phyloP scores from a whole-genome alignment of 495 filamentous ascomycete genomes.

The Letharia lupina region DNA sequence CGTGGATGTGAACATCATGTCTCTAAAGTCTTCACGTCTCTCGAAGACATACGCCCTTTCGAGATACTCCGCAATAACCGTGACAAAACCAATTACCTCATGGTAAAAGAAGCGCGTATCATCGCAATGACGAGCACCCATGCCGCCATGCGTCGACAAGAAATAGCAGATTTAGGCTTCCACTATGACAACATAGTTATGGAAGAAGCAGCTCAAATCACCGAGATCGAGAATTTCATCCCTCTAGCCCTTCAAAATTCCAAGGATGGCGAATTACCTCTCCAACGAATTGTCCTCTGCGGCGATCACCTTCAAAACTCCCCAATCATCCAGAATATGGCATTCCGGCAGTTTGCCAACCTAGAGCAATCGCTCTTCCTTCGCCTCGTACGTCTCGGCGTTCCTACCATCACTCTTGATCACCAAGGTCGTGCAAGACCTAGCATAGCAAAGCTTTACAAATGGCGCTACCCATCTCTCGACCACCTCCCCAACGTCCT shows the following conservation, averaged over 20 bases:
- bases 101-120: conserved; percentile 89
- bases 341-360: conserved; percentile 93
- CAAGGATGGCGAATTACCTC: conserved; percentile 58
- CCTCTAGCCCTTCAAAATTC: conserved; percentile 82
- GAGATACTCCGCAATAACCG: conserved; percentile 81
- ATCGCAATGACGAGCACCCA: conserved; percentile 98
- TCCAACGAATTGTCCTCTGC: conserved; percentile 85
- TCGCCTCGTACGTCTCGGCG: conserved; percentile 78
- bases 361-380: conserved; percentile 93
- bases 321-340: conserved; percentile 88
- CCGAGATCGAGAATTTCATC: conserved; percentile 95
- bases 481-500: conserved; percentile 70
- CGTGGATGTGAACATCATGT: conserved; percentile 87
- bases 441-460: conserved; percentile 80
- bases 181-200: conserved; percentile 97
- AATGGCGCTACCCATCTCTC: conserved; percentile 83
- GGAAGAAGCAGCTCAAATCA: conserved; percentile 98
- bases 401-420: conserved; percentile 82
- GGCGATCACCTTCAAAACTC: conserved; percentile 97
- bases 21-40: conserved; percentile 80
- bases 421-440: conserved; percentile 85
- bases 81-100: conserved; percentile 90
- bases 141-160: conserved; percentile 90
- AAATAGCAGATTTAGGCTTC: conserved; percentile 87
- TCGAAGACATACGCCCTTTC: conserved; percentile 90